Base-by-base conservation (phyloP, 768 basidiomycete species). In the Termitomyces sp. region DNA sequence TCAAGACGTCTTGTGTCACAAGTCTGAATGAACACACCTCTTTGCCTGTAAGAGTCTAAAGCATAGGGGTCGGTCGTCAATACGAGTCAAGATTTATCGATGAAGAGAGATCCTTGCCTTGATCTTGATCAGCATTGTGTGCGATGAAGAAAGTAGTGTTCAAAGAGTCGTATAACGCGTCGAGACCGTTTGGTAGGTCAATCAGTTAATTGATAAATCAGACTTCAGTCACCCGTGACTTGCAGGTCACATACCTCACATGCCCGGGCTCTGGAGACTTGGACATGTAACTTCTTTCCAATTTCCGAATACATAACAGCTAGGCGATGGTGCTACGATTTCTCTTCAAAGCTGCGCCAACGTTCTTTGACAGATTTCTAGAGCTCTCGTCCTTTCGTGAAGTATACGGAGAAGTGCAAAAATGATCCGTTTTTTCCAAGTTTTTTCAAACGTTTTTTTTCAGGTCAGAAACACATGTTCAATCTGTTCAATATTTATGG, bases 31-130 rank as follows among this genome's bases (percentile, higher is more conserved):
- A 50, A 62, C 67, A 59, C 68, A 95, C 96, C 87, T 98, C 96
- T 75, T 97, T 98, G 61, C 96, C 96, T 48, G 96, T 98, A 42
- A 98, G 83, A 47, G 94, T 96, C 95, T 98, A 60, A 12, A 46
- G 40, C 14, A 32, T 13, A 16, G 5, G 33, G 49, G 30, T 64
- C 39, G 61, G 37, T 18, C 27, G 34, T 60, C 44, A 32, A 48
- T 32, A 56, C 58, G 56, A 51, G 54, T 36, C 50, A 5, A 26
- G 40, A 46, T 51, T 18, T 37, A 8, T 57, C 36, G 55, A 56
- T 48, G 53, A 39, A 43, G 26, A 47, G 32, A 22, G 10, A 37
- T 12, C 33, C 78, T 49, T 62, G 87, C 91, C 88, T 93, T 94
- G 68, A 94, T 90, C 82, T 93, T 94, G 76, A 94, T 92, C 73